A percentile compares a stretch with the other conserved stretches of the same genome.
Conservation (phyloP, 2,329 filamentous ascomycete species). For the Chalaropsis thielavioides region DNA sequence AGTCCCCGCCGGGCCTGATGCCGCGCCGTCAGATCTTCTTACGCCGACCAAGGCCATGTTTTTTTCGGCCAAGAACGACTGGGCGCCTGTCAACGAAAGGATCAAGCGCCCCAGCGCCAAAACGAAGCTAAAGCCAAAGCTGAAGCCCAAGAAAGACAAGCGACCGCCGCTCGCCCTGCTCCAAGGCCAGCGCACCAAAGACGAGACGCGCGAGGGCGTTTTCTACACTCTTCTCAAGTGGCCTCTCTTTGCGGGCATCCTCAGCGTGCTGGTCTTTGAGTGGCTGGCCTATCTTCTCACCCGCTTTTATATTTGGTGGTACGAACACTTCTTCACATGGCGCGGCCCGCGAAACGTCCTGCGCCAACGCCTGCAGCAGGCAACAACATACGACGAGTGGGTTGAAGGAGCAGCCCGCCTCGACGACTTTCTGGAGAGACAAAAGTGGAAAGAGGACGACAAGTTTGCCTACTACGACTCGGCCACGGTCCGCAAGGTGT, state of each 20-base stretch:
- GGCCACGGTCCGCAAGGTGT: slow-evolving; percentile 63
- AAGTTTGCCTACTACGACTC: slow-evolving; percentile 78
- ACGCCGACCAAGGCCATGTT: slow-evolving; percentile 35
- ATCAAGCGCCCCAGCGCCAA: slow-evolving; percentile 33
- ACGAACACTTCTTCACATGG: slow-evolving; percentile 88
- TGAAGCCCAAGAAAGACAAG: slow-evolving; percentile 23
- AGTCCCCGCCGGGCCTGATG: slow-evolving; percentile 21
- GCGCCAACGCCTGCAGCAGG: slow-evolving; percentile 53
- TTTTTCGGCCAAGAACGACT: slow-evolving; percentile 87
- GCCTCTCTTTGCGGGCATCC: slow-evolving; percentile 60
- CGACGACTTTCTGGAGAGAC: slow-evolving; percentile 67
- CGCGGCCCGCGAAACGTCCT: slow-evolving; percentile 61
- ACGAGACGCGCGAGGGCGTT: slow-evolving; percentile 90
- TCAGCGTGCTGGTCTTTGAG: slow-evolving; percentile 17
- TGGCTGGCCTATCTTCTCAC: slow-evolving; percentile 59
- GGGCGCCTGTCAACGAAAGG: slow-evolving; percentile 72
- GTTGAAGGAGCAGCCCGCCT: slow-evolving; percentile 61
- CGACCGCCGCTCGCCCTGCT: slow-evolving; percentile 23
- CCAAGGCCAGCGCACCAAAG: slow-evolving; percentile 49
- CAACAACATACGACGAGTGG: slow-evolving; percentile 72
- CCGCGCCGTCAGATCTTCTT: slow-evolving; percentile 21
- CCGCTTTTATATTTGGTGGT: slow-evolving; percentile 76
- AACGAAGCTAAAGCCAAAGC: not conserved
- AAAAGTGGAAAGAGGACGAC: slow-evolving; percentile 64
- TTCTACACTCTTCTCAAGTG: slow-evolving; percentile 83